Percentiles rank a stretch among this genome's conserved stretches.
Conservation (phyloP, 2,329 filamentous ascomycete genomes). For the Stachybotrys chartarum region DNA sequence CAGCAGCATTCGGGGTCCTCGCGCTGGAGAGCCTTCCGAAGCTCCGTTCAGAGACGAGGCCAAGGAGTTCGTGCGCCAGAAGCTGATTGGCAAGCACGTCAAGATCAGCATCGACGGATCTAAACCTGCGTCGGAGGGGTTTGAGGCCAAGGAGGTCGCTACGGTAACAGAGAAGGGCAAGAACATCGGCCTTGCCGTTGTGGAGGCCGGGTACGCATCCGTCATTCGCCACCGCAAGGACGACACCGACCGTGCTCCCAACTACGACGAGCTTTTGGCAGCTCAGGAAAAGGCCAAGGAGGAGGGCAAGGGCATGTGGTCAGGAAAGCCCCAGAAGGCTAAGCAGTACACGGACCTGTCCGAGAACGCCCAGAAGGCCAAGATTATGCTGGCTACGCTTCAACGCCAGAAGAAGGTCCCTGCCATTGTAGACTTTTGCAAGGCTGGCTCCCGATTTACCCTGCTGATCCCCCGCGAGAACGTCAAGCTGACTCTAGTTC, state of each 20-base stretch:
- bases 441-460: conserved; percentile 92
- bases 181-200: conserved; percentile 75
- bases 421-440: conserved; percentile 93
- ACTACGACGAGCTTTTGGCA: conserved; percentile 83
- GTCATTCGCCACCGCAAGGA: conserved; percentile 94
- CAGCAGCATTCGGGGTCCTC: conserved; percentile 91
- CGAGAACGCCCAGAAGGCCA: conserved; percentile 88
- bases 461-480: conserved; percentile 87
- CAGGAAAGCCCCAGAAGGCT: conserved; percentile 74
- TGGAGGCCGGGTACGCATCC: conserved; percentile 89
- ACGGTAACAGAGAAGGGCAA: conserved; percentile 78
- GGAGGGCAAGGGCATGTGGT: conserved; percentile 92
- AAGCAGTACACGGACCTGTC: conserved; percentile 86
- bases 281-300: conserved; percentile 79
- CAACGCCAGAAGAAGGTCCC: conserved; percentile 89
- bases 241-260: conserved; percentile 85
- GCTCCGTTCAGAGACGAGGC: conserved; percentile 85
- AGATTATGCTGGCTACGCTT: conserved; percentile 81
- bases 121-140: conserved; percentile 82
- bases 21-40: conserved; percentile 78
- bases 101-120: conserved; percentile 84
- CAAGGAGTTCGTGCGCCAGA: conserved; percentile 93
- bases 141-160: conserved; percentile 90
- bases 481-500: conserved; percentile 88
- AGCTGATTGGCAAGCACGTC: conserved; percentile 91